phyloP scores from a whole-genome alignment of 2,329 filamentous ascomycete genomes.

The Trematosphaeria pertusa region DNA sequence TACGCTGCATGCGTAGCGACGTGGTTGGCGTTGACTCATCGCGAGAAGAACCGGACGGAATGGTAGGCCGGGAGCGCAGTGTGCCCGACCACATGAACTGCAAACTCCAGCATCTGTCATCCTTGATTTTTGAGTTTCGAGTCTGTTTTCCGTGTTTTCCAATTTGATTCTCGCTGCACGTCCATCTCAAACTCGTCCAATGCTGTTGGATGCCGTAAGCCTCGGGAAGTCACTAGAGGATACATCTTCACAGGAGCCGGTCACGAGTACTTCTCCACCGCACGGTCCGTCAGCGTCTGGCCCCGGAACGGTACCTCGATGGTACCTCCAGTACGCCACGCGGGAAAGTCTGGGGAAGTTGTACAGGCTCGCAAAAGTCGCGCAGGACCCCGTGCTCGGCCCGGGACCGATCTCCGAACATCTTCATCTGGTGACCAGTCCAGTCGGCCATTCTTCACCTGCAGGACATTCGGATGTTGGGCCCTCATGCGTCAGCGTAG shows the following conservation, averaged over 20 bases:
- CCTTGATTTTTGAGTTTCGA: slow-evolving; percentile 17
- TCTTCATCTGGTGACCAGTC: slow-evolving; percentile 15
- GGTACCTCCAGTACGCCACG: slow-evolving; percentile 13
- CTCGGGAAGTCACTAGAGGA: slow-evolving; percentile 16
- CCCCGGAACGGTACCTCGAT: slow-evolving; percentile 2
- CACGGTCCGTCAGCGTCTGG: slow-evolving; percentile 14
- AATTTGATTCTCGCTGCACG: slow-evolving; percentile 21
- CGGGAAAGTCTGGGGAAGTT: slow-evolving; percentile 11
- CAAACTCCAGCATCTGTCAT: slow-evolving; percentile 9
- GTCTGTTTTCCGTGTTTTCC: slow-evolving; percentile 12
- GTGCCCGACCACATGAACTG: slow-evolving; percentile 12
- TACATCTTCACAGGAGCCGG: slow-evolving; percentile 12
- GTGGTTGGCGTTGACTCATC: slow-evolving; percentile 44
- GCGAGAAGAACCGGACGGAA: slow-evolving; percentile 19
- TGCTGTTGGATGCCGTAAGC: slow-evolving; percentile 19
- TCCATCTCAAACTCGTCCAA: slow-evolving; percentile 29
- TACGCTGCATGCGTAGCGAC: slow-evolving; percentile 39
- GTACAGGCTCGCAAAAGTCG: slow-evolving; percentile 31
- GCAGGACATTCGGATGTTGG: slow-evolving; percentile 4
- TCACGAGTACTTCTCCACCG: slow-evolving; percentile 27
- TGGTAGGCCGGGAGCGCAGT: slow-evolving; percentile 1
- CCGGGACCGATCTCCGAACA: slow-evolving; percentile 17
- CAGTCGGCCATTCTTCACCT: slow-evolving; percentile 7
- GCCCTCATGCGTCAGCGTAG: slow-evolving; percentile 10
- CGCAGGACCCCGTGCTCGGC: slow-evolving; percentile 21